A percentile compares a stretch with the other conserved stretches of the same genome.
phyloP scores from a whole-genome alignment of 345 rosid species.

The Eucalyptus coolabah region DNA sequence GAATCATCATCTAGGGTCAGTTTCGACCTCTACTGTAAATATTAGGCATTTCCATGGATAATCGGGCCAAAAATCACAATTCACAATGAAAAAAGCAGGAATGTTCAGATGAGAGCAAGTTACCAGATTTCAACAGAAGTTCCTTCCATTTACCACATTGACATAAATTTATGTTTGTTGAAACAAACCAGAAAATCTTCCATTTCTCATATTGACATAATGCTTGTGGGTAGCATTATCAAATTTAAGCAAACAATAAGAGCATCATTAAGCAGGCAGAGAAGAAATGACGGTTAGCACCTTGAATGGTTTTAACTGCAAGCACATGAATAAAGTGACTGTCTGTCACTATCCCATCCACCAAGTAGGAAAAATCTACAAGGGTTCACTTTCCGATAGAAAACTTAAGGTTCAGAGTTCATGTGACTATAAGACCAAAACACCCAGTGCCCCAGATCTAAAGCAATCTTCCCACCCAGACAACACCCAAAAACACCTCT shows the following conservation, averaged over 20 bases:
- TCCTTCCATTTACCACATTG: neutral
- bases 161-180: neutral
- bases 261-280: neutral
- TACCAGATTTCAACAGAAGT: neutral
- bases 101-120: neutral
- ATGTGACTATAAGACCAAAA: slow-evolving; percentile 7
- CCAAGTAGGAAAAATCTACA: neutral
- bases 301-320: slow-evolving; percentile 20
- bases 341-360: slow-evolving; percentile 1
- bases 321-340: slow-evolving; percentile 33
- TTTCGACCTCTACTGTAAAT: neutral
- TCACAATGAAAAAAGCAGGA: neutral
- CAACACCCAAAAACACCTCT: slow-evolving; percentile 1
- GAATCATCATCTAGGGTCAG: neutral
- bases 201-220: neutral
- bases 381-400: slow-evolving; percentile 11
- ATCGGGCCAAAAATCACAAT: neutral
- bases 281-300: neutral
- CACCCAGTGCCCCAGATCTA: neutral
- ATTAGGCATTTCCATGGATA: neutral
- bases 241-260: neutral
- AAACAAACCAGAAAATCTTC: neutral
- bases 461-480: slow-evolving; percentile 13
- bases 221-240: neutral
- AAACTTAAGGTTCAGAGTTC: slow-evolving; percentile 27